Evolutionary conservation across 805 yeast genomes (phyloP).

Genomic region (Brettanomyces anomalus): DNA sequence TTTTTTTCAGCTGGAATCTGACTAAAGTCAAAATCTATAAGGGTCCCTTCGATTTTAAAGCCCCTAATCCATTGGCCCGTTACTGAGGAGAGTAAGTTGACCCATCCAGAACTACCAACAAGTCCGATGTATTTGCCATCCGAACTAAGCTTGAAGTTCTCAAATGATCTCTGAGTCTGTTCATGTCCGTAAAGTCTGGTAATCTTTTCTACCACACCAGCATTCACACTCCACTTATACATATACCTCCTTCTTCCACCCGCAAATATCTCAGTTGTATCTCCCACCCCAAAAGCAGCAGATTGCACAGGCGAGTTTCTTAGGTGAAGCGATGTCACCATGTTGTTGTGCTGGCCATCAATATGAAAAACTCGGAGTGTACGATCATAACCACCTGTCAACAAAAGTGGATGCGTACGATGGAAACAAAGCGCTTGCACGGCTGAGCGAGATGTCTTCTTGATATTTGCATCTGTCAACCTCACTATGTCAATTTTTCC

Average conservation of each 20-base stretch:
- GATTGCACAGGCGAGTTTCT: slow-evolving; percentile 73
- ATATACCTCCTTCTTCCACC: slow-evolving; percentile 89
- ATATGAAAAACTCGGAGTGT: slow-evolving; percentile 81
- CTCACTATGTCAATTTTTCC: slow-evolving; percentile 67
- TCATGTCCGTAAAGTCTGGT: slow-evolving; percentile 90
- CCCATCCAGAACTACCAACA: slow-evolving; percentile 84
- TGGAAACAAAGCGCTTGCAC: slow-evolving; percentile 86
- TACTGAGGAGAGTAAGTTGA: slow-evolving; percentile 64
- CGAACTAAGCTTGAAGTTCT: slow-evolving; percentile 69
- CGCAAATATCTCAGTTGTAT: slow-evolving; percentile 51
- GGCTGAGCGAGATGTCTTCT: slow-evolving; percentile 62
- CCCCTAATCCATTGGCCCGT: slow-evolving; percentile 86
- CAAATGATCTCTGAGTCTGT: slow-evolving; percentile 75
- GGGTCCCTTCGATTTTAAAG: slow-evolving; percentile 80
- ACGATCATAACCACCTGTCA: slow-evolving; percentile 90
- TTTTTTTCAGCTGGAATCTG: slow-evolving; percentile 9
- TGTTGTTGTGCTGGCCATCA: slow-evolving; percentile 75
- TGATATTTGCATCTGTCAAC: slow-evolving; percentile 76
- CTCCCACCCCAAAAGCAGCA: slow-evolving; percentile 49
- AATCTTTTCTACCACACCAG: slow-evolving; percentile 66
- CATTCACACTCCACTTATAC: slow-evolving; percentile 79
- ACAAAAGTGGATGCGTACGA: slow-evolving; percentile 67
- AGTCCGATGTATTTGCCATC: slow-evolving; percentile 67
- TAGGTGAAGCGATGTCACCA: slow-evolving; percentile 76
- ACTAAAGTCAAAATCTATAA: slow-evolving; percentile 71